Base-by-base conservation (phyloP, 768 basidiomycete genomes). In the Mrakia blollopis region DNA sequence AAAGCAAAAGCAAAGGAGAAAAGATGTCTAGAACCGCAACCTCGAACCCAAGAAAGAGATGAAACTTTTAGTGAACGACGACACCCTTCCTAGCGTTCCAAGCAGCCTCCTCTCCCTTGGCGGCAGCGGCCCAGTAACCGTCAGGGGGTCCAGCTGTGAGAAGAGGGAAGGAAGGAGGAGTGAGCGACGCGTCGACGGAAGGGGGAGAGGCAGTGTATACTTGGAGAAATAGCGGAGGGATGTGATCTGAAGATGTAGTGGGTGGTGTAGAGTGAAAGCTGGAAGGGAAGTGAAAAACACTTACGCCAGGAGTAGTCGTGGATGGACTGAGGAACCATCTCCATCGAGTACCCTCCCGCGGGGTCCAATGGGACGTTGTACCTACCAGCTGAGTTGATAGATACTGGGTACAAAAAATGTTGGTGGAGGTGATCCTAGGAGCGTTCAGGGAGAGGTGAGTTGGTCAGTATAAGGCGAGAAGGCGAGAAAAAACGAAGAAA, bases 271-370 rank as follows among this genome's bases (percentile, higher is more conserved):
- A n/a, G 23, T 7, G n/a, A 9, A 14, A 61, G 25, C 9, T 9
- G 9, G 60, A 47, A 47, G 44, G 14, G 14, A 2, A 14, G 44
- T 10, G 9, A 47, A 47, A 47, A 16, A 14, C 3, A 28, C 61
- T 28, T 25, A 62, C 61, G 95, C 89, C 89, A 98, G 81, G 92
- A 89, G 82, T 87, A 98, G 80, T 91, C 89, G 18, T 88, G 88
- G 80, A 96, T 93, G 79, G 92, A 92, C 73, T 88, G 82, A 79
- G 89, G 87, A 82, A 89, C 87, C 90, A 98, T 94, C 85, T 95
- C 91, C 82, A 97, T 95, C 89, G 89, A 91, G 84, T 94, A 93
- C 1, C 94, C 94, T 80, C 92, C 93, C 25, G 86, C 84, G 0
- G 91, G 86, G 80, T 91, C 88, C 76, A 80, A 84, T 0, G 94